phyloP scores from a whole-genome alignment of 129 eudicot genomes.

The Deinandra increscens region DNA sequence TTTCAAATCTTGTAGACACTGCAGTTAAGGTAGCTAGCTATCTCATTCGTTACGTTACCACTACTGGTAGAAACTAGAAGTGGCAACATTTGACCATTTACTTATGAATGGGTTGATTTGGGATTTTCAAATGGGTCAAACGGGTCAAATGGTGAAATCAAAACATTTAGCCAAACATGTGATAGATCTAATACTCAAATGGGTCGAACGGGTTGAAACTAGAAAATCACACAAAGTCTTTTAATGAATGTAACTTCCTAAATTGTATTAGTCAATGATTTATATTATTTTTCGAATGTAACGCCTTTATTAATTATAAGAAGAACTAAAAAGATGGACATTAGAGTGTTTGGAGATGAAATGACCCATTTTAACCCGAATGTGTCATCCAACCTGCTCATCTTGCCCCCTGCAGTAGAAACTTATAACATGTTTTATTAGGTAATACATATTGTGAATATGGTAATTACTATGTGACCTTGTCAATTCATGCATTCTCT shows the following conservation, averaged over 20 bases:
- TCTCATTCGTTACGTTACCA: background rate
- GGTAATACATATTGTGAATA: slow-evolving; percentile 3
- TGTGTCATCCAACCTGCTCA: background rate
- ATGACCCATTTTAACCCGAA: background rate
- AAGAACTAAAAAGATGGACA: background rate
- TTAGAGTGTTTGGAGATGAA: background rate
- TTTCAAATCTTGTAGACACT: slow-evolving; percentile 62
- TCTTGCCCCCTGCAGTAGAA: background rate
- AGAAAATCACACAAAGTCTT: background rate
- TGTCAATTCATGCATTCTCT: background rate
- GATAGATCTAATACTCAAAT: background rate
- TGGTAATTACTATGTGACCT: slow-evolving; percentile 8
- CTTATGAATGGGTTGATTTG: background rate
- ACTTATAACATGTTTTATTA: background rate
- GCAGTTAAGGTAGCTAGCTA: slow-evolving; percentile 70
- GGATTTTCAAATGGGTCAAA: too few relatives aligned
- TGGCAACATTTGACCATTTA: background rate
- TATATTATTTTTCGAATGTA: background rate
- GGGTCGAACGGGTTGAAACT: background rate
- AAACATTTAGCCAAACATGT: background rate
- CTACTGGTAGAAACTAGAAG: slow-evolving; percentile 1
- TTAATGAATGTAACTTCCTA: background rate
- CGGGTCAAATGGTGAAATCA: background rate
- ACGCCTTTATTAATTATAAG: background rate
- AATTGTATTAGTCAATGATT: background rate